Evolutionary conservation across 768 basidiomycete species (phyloP).

Genomic region (Termitomyces sp.): DNA sequence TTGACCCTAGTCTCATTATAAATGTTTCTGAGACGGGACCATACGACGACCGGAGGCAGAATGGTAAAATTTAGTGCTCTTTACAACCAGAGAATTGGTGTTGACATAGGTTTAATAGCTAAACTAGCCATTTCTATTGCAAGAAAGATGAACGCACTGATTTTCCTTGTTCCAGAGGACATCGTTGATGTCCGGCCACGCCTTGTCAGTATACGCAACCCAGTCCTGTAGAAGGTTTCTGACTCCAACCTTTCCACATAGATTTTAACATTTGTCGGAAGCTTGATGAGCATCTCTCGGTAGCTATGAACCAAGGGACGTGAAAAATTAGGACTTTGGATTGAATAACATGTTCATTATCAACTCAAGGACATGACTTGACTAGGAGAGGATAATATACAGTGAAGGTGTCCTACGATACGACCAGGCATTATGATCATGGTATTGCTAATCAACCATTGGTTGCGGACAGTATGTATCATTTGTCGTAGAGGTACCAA

Average conservation of each 20-base stretch:
- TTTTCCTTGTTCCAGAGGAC: constrained; percentile 96
- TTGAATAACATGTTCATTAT: background rate
- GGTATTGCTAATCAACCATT: background rate
- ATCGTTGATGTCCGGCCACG: constrained; percentile 92
- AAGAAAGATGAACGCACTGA: constrained; percentile 94
- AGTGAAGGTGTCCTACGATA: background rate
- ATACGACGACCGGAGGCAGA: constrained; percentile 88
- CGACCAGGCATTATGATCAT: background rate
- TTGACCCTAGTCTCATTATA: constrained; percentile 80
- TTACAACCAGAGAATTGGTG: background rate
- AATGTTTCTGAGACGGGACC: constrained; percentile 51
- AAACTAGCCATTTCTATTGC: constrained; percentile 98
- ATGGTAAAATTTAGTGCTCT: constrained; percentile 54
- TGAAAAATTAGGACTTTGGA: background rate
- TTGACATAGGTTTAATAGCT: constrained; percentile 40
- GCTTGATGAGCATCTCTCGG: constrained; percentile 67
- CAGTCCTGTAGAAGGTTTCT: background rate
- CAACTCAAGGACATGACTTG: background rate
- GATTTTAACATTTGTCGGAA: constrained; percentile 95
- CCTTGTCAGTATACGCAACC: constrained; percentile 49
- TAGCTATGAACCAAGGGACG: background rate
- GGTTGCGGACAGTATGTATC: background rate
- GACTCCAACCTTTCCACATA: constrained; percentile 19
- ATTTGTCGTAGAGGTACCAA: background rate
- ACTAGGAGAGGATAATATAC: background rate